Percentiles rank a stretch among this genome's conserved stretches.
Evolutionary conservation across 2,329 filamentous ascomycete species (phyloP).

Genomic region (Capronia americana): DNA sequence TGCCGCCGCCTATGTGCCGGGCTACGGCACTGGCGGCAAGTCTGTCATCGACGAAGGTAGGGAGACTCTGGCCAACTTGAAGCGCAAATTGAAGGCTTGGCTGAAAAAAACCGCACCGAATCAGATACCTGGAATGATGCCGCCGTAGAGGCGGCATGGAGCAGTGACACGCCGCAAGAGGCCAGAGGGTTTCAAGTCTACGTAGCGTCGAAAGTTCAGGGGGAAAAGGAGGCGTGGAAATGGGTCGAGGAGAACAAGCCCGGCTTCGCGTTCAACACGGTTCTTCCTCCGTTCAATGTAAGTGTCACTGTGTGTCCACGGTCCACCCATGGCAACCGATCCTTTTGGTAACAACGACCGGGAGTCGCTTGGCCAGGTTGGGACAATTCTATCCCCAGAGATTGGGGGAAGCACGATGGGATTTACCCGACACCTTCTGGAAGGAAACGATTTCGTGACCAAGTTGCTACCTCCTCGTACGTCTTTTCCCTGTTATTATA

Average conservation of each 20-base stretch:
- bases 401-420: slow-evolving; percentile 24
- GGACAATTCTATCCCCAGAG: slow-evolving; percentile 18
- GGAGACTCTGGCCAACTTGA: neutral
- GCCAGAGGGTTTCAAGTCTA: slow-evolving; percentile 41
- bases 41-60: slow-evolving; percentile 37
- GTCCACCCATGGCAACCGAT: neutral
- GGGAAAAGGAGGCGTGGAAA: slow-evolving; percentile 50
- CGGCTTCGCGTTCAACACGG: slow-evolving; percentile 39
- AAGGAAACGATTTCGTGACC: slow-evolving; percentile 8
- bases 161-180: slow-evolving; percentile 23
- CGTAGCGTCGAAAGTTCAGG: slow-evolving; percentile 49
- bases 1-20: slow-evolving; percentile 44
- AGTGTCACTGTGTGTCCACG: neutral
- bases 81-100: neutral
- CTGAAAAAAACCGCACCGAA: neutral
- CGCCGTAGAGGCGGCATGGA: slow-evolving; percentile 33
- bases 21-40: slow-evolving; percentile 44
- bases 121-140: slow-evolving; percentile 47
- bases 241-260: slow-evolving; percentile 44
- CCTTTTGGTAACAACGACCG: neutral
- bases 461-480: slow-evolving; percentile 7
- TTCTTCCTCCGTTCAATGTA: slow-evolving; percentile 29
- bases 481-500: too few species aligned
- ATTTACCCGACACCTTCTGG: slow-evolving; percentile 1
- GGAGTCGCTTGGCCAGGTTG: neutral